Evolutionary conservation across 2,329 filamentous ascomycete genomes (phyloP), one percentile per base, ranked within the genome.

Genomic region (Aspergillus eucalypticola): DNA sequence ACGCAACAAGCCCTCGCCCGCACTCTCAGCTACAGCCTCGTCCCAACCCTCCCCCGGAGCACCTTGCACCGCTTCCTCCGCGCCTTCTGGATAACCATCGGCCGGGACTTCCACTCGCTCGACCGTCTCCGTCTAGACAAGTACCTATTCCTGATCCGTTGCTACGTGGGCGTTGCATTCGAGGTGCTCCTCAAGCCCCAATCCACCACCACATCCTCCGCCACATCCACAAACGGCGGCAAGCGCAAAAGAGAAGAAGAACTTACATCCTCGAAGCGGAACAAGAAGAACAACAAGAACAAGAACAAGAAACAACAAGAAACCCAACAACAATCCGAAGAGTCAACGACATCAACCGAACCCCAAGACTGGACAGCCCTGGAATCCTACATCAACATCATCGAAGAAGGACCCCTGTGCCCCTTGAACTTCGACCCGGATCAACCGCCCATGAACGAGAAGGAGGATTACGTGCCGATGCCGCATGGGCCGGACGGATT

Each of bases 61-160:
- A 77, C 75, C 15, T 67, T 78, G 5, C 74, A 79, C 49, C 76
- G 76, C 2, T 82, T 83, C 71, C 79, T 90, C 62, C 80, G 80
- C 60, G 88, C 82, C 27, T 92, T 91, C 78, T 92, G 88, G 88
- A 82, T 85, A 65, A 90, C 88, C 8, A 84, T 92, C 75, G 81
- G 84, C 50, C 77, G 84, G 49, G 87, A 91, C 76, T 92, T 89
- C 86, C 85, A 85, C 27, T 79, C 82, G 48, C 87, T 92, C 62
- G 90, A 92, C 73, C 86, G 89, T 8, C 78, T 90, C 65, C 86
- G 91, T 44, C 88, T 98, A 81, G 92, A 99, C 78, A 99, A 99
- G 81, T 98, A 96, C 72, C 80, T 99, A 59, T 84, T 93, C 67
- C 83, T 98, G 17, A 89, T 96, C 60, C 85, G 95, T 55, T 86